Evolutionary conservation across 768 basidiomycete genomes (phyloP).

Genomic region (Pleurotus sapidus): DNA sequence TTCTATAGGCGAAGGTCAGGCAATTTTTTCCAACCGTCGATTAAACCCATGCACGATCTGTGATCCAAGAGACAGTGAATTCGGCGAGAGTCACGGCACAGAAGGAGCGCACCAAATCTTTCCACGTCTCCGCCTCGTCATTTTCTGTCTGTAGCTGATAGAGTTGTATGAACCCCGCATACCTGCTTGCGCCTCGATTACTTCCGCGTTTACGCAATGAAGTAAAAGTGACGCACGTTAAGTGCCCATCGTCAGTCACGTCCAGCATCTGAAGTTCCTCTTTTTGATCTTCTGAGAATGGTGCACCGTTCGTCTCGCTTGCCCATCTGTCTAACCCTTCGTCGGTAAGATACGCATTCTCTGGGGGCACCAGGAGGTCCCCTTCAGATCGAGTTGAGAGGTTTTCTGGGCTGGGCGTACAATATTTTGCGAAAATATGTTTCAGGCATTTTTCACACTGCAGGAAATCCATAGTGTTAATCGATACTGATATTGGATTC

Average conservation of each 20-base stretch:
- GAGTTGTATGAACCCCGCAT: slow-evolving; percentile 70
- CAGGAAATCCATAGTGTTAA: neutral
- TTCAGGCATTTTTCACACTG: slow-evolving; percentile 69
- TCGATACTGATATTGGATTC: neutral
- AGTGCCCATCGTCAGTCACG: slow-evolving; percentile 63
- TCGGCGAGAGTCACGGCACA: neutral
- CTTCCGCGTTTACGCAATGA: neutral
- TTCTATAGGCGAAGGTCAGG: too few species aligned
- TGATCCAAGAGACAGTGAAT: too few species aligned
- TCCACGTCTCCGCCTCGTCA: slow-evolving; percentile 84
- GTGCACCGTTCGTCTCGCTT: slow-evolving; percentile 75
- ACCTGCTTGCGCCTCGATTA: neutral
- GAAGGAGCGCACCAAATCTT: slow-evolving; percentile 57
- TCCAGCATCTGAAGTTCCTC: slow-evolving; percentile 80
- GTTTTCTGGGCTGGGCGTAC: slow-evolving; percentile 40
- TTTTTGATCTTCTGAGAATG: slow-evolving; percentile 76
- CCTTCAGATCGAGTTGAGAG: slow-evolving; percentile 10
- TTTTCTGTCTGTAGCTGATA: slow-evolving; percentile 85
- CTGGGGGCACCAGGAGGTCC: slow-evolving; percentile 40
- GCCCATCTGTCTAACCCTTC: slow-evolving; percentile 76
- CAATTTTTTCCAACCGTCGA: slow-evolving; percentile 56
- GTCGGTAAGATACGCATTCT: slow-evolving; percentile 53
- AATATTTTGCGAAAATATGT: slow-evolving; percentile 81
- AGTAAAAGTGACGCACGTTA: slow-evolving; percentile 54
- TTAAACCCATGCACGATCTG: slow-evolving; percentile 79